These are phyloP conservation scores for Solanum chiquidenum DNA, from an alignment of 257 asterid species.

Conservation along the genomic window DNA sequence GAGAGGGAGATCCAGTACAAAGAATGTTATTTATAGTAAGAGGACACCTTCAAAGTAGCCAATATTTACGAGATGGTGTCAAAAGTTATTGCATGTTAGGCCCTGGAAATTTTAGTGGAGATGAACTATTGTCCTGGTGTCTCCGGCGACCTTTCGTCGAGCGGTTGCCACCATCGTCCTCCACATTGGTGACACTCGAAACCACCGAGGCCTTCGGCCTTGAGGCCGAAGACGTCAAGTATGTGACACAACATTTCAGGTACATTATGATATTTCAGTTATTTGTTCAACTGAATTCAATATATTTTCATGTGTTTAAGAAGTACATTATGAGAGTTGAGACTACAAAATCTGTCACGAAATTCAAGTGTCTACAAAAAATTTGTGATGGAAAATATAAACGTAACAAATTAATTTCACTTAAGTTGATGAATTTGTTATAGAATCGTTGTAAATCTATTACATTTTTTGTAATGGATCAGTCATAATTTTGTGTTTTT, in stretches of 20 bases:
- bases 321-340: background rate
- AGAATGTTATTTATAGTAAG: constrained; percentile 18
- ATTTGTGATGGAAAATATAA: background rate
- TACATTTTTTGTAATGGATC: background rate
- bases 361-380: background rate
- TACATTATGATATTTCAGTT: background rate
- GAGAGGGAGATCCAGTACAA: constrained; percentile 28
- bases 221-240: constrained; percentile 12
- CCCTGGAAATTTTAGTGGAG: constrained; percentile 29
- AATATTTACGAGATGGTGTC: constrained; percentile 6
- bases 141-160: constrained; percentile 20
- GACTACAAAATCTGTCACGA: background rate
- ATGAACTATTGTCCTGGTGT: constrained; percentile 31
- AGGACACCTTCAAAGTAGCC: constrained; percentile 20
- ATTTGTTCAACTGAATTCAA: background rate
- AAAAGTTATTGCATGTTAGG: constrained; percentile 14
- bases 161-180: constrained; percentile 21
- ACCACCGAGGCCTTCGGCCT: constrained; percentile 19
- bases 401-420: background rate
- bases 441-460: background rate
- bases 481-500: background rate
- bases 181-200: constrained; percentile 15
- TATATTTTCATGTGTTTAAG: background rate
- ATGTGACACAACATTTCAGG: constrained; percentile 21
- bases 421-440: background rate